Evolutionary conservation across 1,284 basidiomycete species (phyloP).

Genomic region (Pyrrhoderma lamaoense): DNA sequence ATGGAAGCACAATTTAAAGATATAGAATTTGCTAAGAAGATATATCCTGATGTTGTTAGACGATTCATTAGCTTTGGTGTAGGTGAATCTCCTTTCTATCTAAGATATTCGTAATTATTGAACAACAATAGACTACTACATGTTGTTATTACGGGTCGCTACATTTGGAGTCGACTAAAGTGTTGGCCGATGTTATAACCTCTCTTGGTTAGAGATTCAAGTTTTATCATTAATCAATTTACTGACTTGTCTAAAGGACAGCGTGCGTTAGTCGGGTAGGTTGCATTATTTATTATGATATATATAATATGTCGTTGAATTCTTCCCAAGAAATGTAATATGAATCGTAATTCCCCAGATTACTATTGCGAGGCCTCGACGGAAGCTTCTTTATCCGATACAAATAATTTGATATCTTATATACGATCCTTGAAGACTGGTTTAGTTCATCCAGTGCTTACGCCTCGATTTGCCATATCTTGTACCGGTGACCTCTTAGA

Average conservation of each 20-base stretch:
- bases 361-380: slow-evolving; percentile 69
- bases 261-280: slow-evolving; percentile 77
- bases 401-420: slow-evolving; percentile 60
- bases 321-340: slow-evolving; percentile 78
- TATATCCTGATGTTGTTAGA: slow-evolving; percentile 71
- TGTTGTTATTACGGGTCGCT: slow-evolving; percentile 88
- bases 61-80: slow-evolving; percentile 75
- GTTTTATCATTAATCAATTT: slow-evolving; percentile 7
- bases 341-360: slow-evolving; percentile 72
- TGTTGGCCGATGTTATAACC: slow-evolving; percentile 73
- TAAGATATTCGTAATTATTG: neutral
- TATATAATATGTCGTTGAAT: slow-evolving; percentile 8
- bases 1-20: slow-evolving; percentile 80
- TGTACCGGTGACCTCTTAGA: slow-evolving; percentile 72
- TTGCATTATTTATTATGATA: slow-evolving; percentile 23
- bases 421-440: slow-evolving; percentile 47
- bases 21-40: slow-evolving; percentile 57
- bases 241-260: slow-evolving; percentile 53
- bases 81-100: slow-evolving; percentile 26
- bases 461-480: slow-evolving; percentile 94
- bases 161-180: slow-evolving; percentile 76
- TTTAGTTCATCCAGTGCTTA: slow-evolving; percentile 85
- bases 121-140: slow-evolving; percentile 69
- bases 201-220: slow-evolving; percentile 41
- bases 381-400: slow-evolving; percentile 51